Evolutionary conservation across 768 basidiomycete genomes (phyloP), one percentile per base, ranked within the genome.

Genomic region (Boletellus sp.): DNA sequence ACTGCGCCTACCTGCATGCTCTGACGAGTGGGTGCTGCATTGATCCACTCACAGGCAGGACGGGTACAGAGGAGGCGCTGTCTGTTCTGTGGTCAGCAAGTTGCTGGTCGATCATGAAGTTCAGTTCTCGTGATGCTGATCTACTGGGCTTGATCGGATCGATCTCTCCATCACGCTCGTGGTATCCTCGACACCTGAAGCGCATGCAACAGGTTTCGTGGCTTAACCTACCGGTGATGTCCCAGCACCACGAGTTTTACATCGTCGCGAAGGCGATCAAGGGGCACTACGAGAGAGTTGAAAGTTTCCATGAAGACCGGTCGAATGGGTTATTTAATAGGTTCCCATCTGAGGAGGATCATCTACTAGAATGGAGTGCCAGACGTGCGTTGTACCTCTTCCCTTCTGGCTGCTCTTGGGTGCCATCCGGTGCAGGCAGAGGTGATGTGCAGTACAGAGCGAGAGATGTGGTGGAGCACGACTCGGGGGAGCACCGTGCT

Each of bases 1-100:
- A 65, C 50, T 65, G 63, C 39, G 64, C 71, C 1, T 74, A 76
- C 47, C 62, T 80, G 10, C 78, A 80, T 40, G 72, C 74, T n/a
- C 50, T 76, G 6, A 78, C 71, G 3, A 71, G 70, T 13, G 52
- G 55, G 12, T 67, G 68, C 36, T 60, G 73, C 16, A 61, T 64
- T 3, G 78, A 79, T 53, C 74, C 75, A 1, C 63, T 80, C 33
- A 74, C 72, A 0, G 53, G 49, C 48, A 47, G 38, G 23, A 47
- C 16, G 20, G 46, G 48, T 12, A 47, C 47, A 15, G 47, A 47
- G 12, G 46, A 47, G 23, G 75, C 76, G 1, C 55, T 78, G 17
- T 52, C 62, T 32, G 62, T 71, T 36, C 58, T 79, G 36, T 50
- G 48, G n/a, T 74, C 73, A 0, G 68, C 74, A 12, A 55, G 61